Evolutionary conservation across 2,329 filamentous ascomycete genomes (phyloP).

Genomic region (Fusarium sp.): DNA sequence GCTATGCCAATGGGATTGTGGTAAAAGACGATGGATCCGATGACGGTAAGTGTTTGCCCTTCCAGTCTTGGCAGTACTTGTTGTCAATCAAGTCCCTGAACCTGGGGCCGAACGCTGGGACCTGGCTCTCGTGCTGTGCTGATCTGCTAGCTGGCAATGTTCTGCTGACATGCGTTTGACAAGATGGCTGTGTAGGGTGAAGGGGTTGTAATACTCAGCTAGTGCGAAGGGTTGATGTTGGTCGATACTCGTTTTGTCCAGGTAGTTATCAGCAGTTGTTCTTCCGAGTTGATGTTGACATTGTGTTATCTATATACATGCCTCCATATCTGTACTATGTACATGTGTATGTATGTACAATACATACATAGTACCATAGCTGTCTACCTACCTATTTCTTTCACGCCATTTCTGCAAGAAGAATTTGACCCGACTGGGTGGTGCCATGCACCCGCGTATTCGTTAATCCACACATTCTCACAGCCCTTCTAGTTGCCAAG

Average conservation of each 20-base stretch:
- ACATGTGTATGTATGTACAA: too few species aligned
- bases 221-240: constrained; percentile 15
- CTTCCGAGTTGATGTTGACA: not conserved
- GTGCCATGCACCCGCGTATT: constrained; percentile 30
- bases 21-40: constrained; percentile 22
- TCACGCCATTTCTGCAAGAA: constrained; percentile 28
- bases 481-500: constrained; percentile 19
- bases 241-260: not conserved
- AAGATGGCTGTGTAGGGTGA: constrained; percentile 28
- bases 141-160: constrained; percentile 37
- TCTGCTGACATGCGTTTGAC: constrained; percentile 34
- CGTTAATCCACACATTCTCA: constrained; percentile 30
- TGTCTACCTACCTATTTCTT: too few species aligned
- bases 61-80: constrained; percentile 29
- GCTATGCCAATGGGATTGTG: constrained; percentile 14
- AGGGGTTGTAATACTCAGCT: not conserved
- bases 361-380: too few species aligned
- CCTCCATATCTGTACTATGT: too few species aligned
- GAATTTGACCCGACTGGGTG: constrained; percentile 32
- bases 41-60: constrained; percentile 35
- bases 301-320: too few species aligned
- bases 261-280: too few species aligned
- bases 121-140: constrained; percentile 30
- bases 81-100: constrained; percentile 38
- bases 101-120: constrained; percentile 19